These are phyloP conservation scores for Endotrypanum monterogeii DNA, from an alignment of 208 protist species.

Conservation along the genomic window DNA sequence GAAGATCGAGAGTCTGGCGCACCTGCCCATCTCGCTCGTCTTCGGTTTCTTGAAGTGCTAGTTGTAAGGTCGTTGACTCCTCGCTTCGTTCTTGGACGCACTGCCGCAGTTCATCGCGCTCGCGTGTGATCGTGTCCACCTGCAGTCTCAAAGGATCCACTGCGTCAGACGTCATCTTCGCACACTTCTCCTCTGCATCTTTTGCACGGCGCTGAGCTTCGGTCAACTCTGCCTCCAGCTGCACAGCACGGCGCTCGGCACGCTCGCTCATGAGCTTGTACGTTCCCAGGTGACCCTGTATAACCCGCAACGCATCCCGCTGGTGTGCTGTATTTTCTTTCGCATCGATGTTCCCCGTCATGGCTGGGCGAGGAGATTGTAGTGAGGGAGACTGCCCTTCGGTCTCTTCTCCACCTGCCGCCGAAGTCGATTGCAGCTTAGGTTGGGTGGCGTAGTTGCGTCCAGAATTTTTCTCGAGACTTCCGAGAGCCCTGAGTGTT, in stretches of 20 bases:
- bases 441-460: not conserved
- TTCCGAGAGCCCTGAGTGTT: not conserved
- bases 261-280: constrained; percentile 21
- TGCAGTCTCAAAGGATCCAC: not conserved
- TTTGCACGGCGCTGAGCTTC: not conserved
- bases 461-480: not conserved
- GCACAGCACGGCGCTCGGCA: constrained; percentile 14
- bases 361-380: constrained; percentile 10
- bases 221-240: constrained; percentile 22
- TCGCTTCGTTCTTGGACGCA: constrained; percentile 9
- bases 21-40: constrained; percentile 17
- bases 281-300: constrained; percentile 4
- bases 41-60: constrained; percentile 11
- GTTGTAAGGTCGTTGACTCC: constrained; percentile 11
- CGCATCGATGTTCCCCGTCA: constrained; percentile 1
- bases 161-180: not conserved
- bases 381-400: not conserved
- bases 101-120: constrained; percentile 9
- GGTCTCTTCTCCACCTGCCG: not conserved
- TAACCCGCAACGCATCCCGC: constrained; percentile 14
- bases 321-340: constrained; percentile 11
- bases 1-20: constrained; percentile 13
- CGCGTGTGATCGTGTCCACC: not conserved
- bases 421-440: not conserved
- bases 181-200: not conserved